Evolutionary conservation across 148 eudicot genomes (phyloP), one percentile per base, ranked within the genome.

Genomic region (Heliosperma pusillum): DNA sequence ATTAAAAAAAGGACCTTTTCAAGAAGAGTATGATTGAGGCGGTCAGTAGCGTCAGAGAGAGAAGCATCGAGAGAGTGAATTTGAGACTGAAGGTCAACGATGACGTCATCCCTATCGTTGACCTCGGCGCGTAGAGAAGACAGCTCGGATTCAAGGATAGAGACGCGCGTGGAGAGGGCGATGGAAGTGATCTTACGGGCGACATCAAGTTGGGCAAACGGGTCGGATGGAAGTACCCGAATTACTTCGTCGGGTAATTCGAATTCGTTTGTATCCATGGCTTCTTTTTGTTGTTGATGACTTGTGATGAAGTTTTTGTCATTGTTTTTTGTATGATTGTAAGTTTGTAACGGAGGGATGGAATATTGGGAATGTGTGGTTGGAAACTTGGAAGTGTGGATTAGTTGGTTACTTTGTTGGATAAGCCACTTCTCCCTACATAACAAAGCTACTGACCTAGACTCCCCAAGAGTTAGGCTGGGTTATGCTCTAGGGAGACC

Each of bases 111-210:
- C 62, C 75, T 76, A 26, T 92, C 96, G 21, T 79, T n/a, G 77
- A 95, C 83, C 26, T 81, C 77, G 44, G 66, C 60, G 47, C 86
- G 88, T 68, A 95, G 91, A 7, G 4, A 61, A 21, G 90, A 82
- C 63, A 83, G 58, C 74, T 95, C 97, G 24, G 92, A 88, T 76
- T 95, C 99, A 77, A 92, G 91, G 44, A 88, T 74, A 29, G 89
- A 81, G 82, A 95, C 92, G 63, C 97, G 97, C 12, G 96, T 89
- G 47, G 99, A 78, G 57, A 95, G 92, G 26, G 99, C 99, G 78
- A 95, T 89, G 83, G 99, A 95, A 66, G 99, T 95, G 88, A 95
- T 95, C 42, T 92, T 95, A 6, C 99, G 91, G 0, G 99, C 99
- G 1, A 95, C 85, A 62, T 95, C 99, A 13, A 95, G 90, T 83